Evolutionary conservation across 2,329 filamentous ascomycete genomes (phyloP), one percentile per base, ranked within the genome.

Genomic region (Colletotrichum graminicola): DNA sequence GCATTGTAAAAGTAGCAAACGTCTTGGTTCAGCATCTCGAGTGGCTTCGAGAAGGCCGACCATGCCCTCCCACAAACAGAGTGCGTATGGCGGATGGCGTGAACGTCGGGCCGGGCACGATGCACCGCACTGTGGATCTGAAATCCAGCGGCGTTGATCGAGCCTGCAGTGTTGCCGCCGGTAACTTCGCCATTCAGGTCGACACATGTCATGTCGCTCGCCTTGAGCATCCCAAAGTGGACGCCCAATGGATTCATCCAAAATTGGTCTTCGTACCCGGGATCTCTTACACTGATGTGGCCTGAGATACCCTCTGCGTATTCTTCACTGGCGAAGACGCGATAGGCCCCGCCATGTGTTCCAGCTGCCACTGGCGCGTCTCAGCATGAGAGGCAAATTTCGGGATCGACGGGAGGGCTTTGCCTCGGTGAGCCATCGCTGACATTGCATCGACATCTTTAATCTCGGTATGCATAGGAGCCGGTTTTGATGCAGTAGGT

Each of bases 11-110:
- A 88, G 43, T 34, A 36, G 21, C 86, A 87, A 2, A 88, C 84
- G 76, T 89, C 90, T 79, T 88, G 90, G 41, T 88, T 91, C 60
- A 91, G 81, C 86, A 92, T 92, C 62, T 92, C 89, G 8, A 93
- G 80, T 5, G 83, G 83, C 70, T 86, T 47, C 6, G 39, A 4
- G 75, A 93, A 89, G 43, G 88, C 81, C 75, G 87, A 89, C 81
- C 92, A 92, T 6, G 90, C 86, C 10, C 80, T 76, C n/a, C 87
- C 87, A 72, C 88, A 82, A 18, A 87, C 79, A 55, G 81, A 84
- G 75, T 89, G 87, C 45, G 83, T 84, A 75, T 89, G 87, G 0
- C 86, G 86, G 0, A 86, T 87, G 68, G 85, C 87, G 5, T 84
- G 77, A 12, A 89, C 83, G 72, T 89, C 87, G 0, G 87, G 87